phyloP scores from a whole-genome alignment of 2,329 filamentous ascomycete genomes.

The Coniochaeta sp. region DNA sequence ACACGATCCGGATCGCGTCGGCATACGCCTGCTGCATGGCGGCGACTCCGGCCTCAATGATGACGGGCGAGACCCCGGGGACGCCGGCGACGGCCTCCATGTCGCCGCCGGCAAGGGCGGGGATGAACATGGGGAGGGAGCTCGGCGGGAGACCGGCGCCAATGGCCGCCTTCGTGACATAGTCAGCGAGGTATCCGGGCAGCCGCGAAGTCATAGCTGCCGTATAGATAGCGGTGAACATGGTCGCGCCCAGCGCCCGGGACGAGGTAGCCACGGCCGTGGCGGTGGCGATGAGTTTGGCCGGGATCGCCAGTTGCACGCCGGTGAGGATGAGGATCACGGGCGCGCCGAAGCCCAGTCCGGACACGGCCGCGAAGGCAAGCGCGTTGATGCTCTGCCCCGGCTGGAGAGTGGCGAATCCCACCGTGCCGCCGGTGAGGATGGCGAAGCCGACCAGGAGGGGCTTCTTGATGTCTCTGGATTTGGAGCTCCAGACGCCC shows the following conservation, averaged over 20 bases:
- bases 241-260: constrained; percentile 4
- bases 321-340: constrained; percentile 1
- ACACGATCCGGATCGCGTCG: constrained; percentile 11
- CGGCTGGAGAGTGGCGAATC: not conserved
- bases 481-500: not conserved
- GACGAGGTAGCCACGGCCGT: constrained; percentile 4
- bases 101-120: not conserved
- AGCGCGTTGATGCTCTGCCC: not conserved
- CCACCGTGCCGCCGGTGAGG: not conserved
- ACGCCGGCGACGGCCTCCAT: not conserved
- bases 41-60: constrained; percentile 6
- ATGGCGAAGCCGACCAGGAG: not conserved
- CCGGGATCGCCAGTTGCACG: not conserved
- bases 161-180: constrained; percentile 4
- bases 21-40: constrained; percentile 12
- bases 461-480: not conserved
- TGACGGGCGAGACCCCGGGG: not conserved
- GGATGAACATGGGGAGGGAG: not conserved
- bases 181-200: not conserved
- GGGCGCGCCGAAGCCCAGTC: constrained; percentile 1
- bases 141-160: constrained; percentile 1
- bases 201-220: constrained; percentile 1
- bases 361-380: not conserved
- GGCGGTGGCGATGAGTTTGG: not conserved
- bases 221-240: constrained; percentile 8